Base-by-base conservation (phyloP, 1,284 basidiomycete species). In the Peniophora sp. region DNA sequence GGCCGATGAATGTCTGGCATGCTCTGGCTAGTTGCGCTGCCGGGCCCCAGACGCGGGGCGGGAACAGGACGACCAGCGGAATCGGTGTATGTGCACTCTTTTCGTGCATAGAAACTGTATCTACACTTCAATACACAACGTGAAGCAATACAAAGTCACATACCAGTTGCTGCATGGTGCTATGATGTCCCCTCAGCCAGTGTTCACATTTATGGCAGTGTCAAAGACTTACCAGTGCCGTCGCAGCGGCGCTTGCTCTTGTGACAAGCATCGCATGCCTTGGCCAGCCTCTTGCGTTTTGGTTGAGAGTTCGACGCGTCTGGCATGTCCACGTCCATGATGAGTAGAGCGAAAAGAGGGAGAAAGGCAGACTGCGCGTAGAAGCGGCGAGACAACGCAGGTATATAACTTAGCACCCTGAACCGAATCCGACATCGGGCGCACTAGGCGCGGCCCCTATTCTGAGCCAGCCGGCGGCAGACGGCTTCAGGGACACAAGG, bases 181-280 rank as follows among this genome's bases (percentile, higher is more conserved):
- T 86, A 63, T 23, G 51, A n/a, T 44, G 6, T 44, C 57, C 51
- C 41, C 47, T 47, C 46, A 51, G 17, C 23, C 52, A 50, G 54
- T 51, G 50, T 49, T 51, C 51, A 22, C 22, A 50, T 54, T 51
- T 48, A 47, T 51, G 37, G 36, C 43, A 50, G 41, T 51, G 45
- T 11, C 14, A 18, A 52, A 20, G 23, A 73, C 81, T 54, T 52
- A 85, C 85, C 81, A 52, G 83, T 87, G 36, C 87, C 87, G 64
- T 90, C 87, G 66, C 88, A 90, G 47, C 88, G 78, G 24, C 87
- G 77, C 62, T 90, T 90, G 66, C 80, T 83, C 65, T 85, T 88
- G 63, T 90, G 88, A 63, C 87, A 90, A 50, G 85, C 81, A 66
- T 88, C 84, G 65, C 87, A 90, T 43, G 86, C 86, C 79, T 90